Base-by-base conservation (phyloP, 257 asterid genomes). In the Fraxinus quadrangulata region DNA sequence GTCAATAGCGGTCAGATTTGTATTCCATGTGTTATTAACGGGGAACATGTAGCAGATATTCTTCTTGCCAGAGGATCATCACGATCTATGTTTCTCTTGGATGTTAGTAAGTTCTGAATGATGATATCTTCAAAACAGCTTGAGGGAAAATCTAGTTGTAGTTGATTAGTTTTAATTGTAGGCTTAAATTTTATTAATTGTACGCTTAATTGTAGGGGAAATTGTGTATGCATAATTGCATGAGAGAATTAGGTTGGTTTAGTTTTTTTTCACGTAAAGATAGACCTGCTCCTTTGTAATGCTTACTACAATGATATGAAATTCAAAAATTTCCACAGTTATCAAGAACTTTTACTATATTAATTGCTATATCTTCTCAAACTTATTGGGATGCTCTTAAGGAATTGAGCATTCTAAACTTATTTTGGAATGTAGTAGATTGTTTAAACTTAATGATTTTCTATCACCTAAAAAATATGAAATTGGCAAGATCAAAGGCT, bases 391-490 rank as follows among this genome's bases (percentile, higher is more conserved):
- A 19, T 16, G 17, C 49, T 69, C 26, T 23, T 26, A 21, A 21
- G 28, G 37, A 79, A 49, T 39, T 47, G 54, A 30, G 68, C n/a
- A 59, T 30, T 70, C 13, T 28, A 63, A 59, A 78, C 39, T 51
- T 17, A 1, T 26, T 17, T n/a, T 19, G 67, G 21, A 16, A 28
- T 39, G 11, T n/a, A 33, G 45, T 33, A 3, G 26, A 73, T 2
- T 54, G 69, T 69, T 23, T 45, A 21, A 36, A 21, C 7, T 23
- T 14, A 23, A 23, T 14, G 30, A 17, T 54, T 28, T 56, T 51
- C 77, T 26, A 9, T 31, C 28, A 49, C 13, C 33, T 49, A 28
- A 19, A 16, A 23, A 72, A 1, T 45, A 47, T 5, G 77, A 17
- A 56, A 49, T 10, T 67, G 47, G 17, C 42, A 10, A 66, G 72